Evolutionary conservation across 176 grass and related monocot genomes (phyloP).

Genomic region (Ensete glaucum): DNA sequence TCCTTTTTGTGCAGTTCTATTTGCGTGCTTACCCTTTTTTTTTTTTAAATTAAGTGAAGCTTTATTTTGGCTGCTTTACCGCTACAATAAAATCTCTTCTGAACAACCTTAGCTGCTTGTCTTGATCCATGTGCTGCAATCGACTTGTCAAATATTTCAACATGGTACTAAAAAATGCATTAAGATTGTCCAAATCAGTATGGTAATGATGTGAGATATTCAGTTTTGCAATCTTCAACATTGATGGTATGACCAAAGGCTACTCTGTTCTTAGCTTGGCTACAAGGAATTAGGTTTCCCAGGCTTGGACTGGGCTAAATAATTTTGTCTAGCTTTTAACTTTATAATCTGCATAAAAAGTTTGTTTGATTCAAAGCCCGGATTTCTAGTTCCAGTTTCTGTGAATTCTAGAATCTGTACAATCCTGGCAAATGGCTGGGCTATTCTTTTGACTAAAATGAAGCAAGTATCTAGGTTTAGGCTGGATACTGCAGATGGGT

Average conservation of each 20-base stretch:
- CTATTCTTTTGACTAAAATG: neutral
- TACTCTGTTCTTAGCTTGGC: neutral
- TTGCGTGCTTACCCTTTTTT: neutral
- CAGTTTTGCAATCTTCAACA: neutral
- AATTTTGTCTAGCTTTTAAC: neutral
- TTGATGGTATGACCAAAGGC: neutral
- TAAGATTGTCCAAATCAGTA: neutral
- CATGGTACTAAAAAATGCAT: neutral
- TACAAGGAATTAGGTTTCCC: neutral
- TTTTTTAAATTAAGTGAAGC: neutral
- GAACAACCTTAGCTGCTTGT: neutral
- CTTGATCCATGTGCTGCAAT: neutral
- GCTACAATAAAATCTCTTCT: neutral
- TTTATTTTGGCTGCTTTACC: neutral
- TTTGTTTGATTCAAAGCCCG: neutral
- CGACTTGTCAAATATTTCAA: neutral
- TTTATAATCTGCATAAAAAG: neutral
- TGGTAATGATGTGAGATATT: neutral
- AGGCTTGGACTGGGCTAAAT: too few species aligned
- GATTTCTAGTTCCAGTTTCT: neutral
- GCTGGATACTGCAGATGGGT: neutral
- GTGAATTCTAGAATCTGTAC: neutral
- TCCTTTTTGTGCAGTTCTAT: constrained; percentile 12
- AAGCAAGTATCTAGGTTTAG: neutral
- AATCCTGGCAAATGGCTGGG: neutral